Base-by-base conservation (phyloP, 1,284 basidiomycete genomes). In the Fomitiporia mediterranea region DNA sequence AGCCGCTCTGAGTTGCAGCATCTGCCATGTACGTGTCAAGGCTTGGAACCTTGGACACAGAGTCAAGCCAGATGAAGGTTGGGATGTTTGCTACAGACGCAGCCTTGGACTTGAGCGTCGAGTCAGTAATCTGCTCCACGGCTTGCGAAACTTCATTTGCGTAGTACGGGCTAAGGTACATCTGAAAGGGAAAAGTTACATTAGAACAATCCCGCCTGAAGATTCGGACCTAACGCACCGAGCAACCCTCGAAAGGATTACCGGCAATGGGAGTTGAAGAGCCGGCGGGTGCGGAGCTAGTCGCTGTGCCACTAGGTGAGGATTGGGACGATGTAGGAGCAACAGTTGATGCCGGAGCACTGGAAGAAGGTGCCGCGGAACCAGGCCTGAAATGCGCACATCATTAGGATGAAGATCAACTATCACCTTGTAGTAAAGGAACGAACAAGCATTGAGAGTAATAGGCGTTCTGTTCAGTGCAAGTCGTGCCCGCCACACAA, bases 61-160 rank as follows among this genome's bases (percentile, higher is more conserved):
- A 67, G 66, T 83, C 81, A 64, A 83, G 74, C 81, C 82, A 83
- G 49, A 73, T 79, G 74, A 83, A 83, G 28, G 77, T 81, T 19
- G 81, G 80, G 63, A 83, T 78, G 9, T 77, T 69, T 15, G 76
- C 79, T 37, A 83, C 76, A 51, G 69, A 72, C 37, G 72, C 61
- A 35, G 81, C 81, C 65, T 80, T 78, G 9, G 79, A 70, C 47
- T 72, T 70, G 55, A 72, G 68, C 15, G 75, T 73, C 0, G 80
- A 30, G 61, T 83, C 78, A 44, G 72, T 70, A 61, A 84, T 80
- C 19, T 65, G 57, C 11, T 69, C 71, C n/a, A 76, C 79, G 15
- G 80, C 81, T 32, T 77, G 74, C 2, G 62, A 55, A 51, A 83
- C 73, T 66, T 84, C 79, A 47, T 66, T 64, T 28, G 77, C 76